Evolutionary conservation across 805 yeast genomes (phyloP).

Genomic region (Wickerhamiella lipophila): DNA sequence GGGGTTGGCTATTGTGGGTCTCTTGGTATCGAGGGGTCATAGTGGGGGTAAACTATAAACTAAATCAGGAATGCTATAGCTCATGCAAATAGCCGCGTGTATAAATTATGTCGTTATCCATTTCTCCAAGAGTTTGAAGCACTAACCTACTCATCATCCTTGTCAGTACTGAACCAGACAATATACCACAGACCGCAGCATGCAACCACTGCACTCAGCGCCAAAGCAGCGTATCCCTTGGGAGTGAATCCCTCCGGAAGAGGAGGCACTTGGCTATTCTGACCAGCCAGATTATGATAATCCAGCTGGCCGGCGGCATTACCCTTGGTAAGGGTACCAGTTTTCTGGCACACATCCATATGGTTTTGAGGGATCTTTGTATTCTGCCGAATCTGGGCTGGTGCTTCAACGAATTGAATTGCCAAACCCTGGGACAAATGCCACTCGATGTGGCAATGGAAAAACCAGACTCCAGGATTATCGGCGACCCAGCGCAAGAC

Average conservation of each 20-base stretch:
- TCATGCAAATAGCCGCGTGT: neutral
- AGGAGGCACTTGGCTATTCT: conserved; percentile 50
- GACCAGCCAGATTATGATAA: conserved; percentile 53
- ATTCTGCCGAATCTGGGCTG: conserved; percentile 40
- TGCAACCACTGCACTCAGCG: conserved; percentile 79
- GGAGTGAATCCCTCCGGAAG: conserved; percentile 90
- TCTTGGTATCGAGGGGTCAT: too few relatives aligned
- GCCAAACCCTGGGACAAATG: conserved; percentile 93
- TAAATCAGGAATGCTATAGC: too few relatives aligned
- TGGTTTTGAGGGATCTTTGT: conserved; percentile 54
- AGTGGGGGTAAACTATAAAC: too few relatives aligned
- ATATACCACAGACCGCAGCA: conserved; percentile 66
- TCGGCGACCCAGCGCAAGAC: conserved; percentile 80
- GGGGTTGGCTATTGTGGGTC: too few relatives aligned
- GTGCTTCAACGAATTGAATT: conserved; percentile 70
- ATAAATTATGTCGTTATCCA: neutral
- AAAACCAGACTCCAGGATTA: conserved; percentile 97
- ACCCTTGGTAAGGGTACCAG: conserved; percentile 46
- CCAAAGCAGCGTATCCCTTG: conserved; percentile 86
- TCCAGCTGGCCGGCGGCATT: conserved; percentile 83
- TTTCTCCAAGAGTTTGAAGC: neutral
- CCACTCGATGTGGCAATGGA: conserved; percentile 99
- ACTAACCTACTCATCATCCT: neutral
- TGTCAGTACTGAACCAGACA: conserved; percentile 61
- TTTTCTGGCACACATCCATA: conserved; percentile 45